Evolutionary conservation across 257 asterid genomes (phyloP).

Genomic region (Vinca minor): DNA sequence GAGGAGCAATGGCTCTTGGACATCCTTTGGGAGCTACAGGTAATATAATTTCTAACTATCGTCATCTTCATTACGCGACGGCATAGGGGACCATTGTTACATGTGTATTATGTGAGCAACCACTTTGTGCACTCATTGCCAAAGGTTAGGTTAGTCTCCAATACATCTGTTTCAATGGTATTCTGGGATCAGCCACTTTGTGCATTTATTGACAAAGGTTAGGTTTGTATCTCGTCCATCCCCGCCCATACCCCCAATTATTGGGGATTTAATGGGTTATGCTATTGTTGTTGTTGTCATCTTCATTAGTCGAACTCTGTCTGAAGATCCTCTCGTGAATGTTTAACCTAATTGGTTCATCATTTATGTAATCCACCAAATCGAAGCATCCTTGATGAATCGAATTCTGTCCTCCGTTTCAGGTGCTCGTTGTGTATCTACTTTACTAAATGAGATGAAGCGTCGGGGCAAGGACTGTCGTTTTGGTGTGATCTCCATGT

Average conservation of each 20-base stretch:
- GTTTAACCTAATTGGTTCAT: not conserved
- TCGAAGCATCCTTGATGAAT: not conserved
- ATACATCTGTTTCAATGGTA: too few relatives aligned
- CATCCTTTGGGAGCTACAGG: constrained; percentile 96
- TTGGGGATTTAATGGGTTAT: too few relatives aligned
- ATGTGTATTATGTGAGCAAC: too few relatives aligned
- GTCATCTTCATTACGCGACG: too few relatives aligned
- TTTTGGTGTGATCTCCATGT: constrained; percentile 88
- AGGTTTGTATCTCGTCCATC: too few relatives aligned
- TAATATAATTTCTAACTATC: constrained; percentile 13
- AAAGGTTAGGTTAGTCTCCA: too few relatives aligned
- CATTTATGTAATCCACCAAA: not conserved
- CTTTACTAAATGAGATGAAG: constrained; percentile 83
- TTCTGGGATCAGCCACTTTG: too few relatives aligned
- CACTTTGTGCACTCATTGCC: too few relatives aligned
- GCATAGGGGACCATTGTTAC: too few relatives aligned
- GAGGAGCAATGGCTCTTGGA: constrained; percentile 95
- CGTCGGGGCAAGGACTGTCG: constrained; percentile 82
- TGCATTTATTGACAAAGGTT: too few relatives aligned
- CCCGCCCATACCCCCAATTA: too few relatives aligned
- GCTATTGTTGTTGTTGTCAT: too few relatives aligned
- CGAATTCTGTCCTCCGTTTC: constrained; percentile 1
- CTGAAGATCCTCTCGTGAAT: not conserved
- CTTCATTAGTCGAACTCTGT: not conserved
- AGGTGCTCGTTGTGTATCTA: constrained; percentile 92